A percentile compares a stretch with the other conserved stretches of the same genome.
Evolutionary conservation across 371 early-diverging fungal genomes (phyloP).

Genomic region (Coemansia sp.): DNA sequence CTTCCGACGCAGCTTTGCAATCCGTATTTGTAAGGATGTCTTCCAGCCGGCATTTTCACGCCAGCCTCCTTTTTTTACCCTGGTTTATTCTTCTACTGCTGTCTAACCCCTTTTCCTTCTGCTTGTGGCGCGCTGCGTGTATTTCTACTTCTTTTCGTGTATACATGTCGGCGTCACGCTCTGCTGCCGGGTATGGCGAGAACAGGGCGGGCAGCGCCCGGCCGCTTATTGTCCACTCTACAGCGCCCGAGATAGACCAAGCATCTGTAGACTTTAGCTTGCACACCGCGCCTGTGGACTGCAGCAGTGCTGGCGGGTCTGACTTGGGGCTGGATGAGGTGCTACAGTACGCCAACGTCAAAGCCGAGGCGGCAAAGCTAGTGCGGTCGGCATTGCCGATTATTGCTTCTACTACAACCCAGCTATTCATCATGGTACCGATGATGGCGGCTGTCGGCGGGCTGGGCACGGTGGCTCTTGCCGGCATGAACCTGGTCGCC

Average conservation of each 20-base stretch:
- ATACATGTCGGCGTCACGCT: not conserved
- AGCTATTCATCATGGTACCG: conserved; percentile 37
- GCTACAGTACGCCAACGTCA: conserved; percentile 7
- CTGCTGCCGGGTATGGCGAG: not conserved
- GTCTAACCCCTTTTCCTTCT: not conserved
- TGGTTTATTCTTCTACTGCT: not conserved
- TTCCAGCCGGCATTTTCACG: not conserved
- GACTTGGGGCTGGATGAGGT: conserved; percentile 9
- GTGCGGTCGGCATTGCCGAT: conserved; percentile 30
- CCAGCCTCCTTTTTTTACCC: not conserved
- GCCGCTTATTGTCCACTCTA: conserved; percentile 6
- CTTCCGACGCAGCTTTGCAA: no score
- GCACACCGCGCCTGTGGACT: not conserved
- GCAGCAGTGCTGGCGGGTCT: not conserved
- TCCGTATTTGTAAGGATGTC: no score
- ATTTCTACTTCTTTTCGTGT: not conserved
- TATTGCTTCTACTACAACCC: conserved; percentile 29
- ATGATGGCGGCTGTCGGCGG: conserved; percentile 40
- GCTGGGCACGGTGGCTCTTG: conserved; percentile 41
- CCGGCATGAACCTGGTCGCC: conserved; percentile 45
- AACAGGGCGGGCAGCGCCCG: not conserved
- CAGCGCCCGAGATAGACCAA: not conserved
- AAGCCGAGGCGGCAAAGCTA: conserved; percentile 16
- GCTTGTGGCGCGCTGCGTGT: not conserved
- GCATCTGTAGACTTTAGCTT: not conserved